Evolutionary conservation across 2,329 filamentous ascomycete species (phyloP).

Genomic region (Fusarium dimerum): DNA sequence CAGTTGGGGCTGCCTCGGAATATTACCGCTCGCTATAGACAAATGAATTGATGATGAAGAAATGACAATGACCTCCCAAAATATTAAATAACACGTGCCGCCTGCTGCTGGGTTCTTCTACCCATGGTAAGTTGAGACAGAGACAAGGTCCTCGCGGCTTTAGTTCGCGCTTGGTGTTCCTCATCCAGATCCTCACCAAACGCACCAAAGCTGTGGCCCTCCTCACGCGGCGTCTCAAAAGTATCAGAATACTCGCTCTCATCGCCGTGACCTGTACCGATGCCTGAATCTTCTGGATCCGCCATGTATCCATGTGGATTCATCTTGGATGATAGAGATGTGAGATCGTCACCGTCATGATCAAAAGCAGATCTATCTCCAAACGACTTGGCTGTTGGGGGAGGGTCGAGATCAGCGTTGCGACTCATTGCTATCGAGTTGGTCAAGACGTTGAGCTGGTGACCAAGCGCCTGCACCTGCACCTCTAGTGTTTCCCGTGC

Average conservation of each 20-base stretch:
- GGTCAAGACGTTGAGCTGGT: slow-evolving; percentile 50
- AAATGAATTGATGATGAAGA: background rate
- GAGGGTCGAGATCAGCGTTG: slow-evolving; percentile 29
- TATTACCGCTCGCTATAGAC: background rate
- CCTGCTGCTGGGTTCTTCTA: slow-evolving; percentile 21
- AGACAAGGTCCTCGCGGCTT: slow-evolving; percentile 64
- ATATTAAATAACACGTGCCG: slow-evolving; percentile 27
- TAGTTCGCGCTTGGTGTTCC: slow-evolving; percentile 44
- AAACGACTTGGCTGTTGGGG: slow-evolving; percentile 38
- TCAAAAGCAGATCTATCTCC: slow-evolving; percentile 44
- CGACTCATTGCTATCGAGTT: slow-evolving; percentile 32
- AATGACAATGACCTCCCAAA: background rate
- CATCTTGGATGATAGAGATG: slow-evolving; percentile 15
- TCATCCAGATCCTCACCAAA: slow-evolving; percentile 47
- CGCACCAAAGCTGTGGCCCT: slow-evolving; percentile 41
- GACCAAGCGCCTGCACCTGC: slow-evolving; percentile 55
- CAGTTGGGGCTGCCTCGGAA: background rate
- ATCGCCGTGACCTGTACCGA: slow-evolving; percentile 39
- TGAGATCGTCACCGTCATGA: slow-evolving; percentile 41
- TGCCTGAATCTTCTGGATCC: slow-evolving; percentile 39
- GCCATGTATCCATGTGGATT: slow-evolving; percentile 18
- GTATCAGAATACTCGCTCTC: slow-evolving; percentile 48
- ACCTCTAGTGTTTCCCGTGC: slow-evolving; percentile 57
- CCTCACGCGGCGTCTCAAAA: slow-evolving; percentile 55
- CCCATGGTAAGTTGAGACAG: slow-evolving; percentile 59